Conservation (phyloP, 345 rosid species). For the Gossypium arboreum region DNA sequence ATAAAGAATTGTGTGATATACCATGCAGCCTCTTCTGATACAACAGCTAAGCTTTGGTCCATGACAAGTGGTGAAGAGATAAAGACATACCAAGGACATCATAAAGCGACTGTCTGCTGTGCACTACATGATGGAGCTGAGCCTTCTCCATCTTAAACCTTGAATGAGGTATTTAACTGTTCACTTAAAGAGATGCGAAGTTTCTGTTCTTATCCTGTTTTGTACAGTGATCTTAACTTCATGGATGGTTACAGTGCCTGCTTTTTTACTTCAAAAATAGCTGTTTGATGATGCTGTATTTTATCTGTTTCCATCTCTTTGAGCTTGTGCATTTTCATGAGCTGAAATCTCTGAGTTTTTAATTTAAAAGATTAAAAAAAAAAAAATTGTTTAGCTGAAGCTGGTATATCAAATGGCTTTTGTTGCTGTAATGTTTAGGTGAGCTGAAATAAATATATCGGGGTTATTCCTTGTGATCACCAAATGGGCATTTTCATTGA, state of each 20-base stretch:
- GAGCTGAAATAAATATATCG: too few relatives aligned
- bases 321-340: not conserved
- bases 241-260: not conserved
- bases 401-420: not conserved
- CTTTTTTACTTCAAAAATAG: not conserved
- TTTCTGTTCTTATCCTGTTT: not conserved
- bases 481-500: too few relatives aligned
- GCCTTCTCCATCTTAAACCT: conserved; percentile 39
- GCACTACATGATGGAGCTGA: conserved; percentile 91
- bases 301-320: not conserved
- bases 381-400: not conserved
- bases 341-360: not conserved
- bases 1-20: not conserved
- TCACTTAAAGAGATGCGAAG: not conserved
- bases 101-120: conserved; percentile 88
- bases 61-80: conserved; percentile 62
- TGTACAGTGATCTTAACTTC: conserved; percentile 2
- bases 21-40: conserved; percentile 76
- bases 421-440: not conserved
- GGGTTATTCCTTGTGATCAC: too few relatives aligned
- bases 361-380: not conserved
- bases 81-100: conserved; percentile 79
- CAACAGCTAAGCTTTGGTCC: conserved; percentile 88
- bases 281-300: not conserved
- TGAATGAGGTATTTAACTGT: not conserved